A percentile compares a stretch with the other conserved stretches of the same genome.
These are phyloP conservation scores for Acaromyces ingoldii DNA, from an alignment of 1,284 basidiomycete genomes.

Conservation along the genomic window DNA sequence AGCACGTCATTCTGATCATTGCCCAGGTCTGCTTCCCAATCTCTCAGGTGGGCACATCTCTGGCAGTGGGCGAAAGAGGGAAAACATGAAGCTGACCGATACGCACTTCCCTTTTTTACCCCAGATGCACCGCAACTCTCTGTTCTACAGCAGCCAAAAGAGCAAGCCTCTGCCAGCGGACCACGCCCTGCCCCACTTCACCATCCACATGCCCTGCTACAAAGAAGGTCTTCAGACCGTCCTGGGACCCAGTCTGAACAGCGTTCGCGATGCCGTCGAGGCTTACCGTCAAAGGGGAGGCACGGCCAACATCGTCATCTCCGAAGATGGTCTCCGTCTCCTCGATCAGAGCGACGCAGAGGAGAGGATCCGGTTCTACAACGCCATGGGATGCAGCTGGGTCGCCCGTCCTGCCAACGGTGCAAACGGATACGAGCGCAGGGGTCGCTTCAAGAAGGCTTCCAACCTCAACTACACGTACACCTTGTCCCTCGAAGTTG, in stretches of 20 bases:
- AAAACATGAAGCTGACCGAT: constrained; percentile 66
- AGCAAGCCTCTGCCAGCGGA: constrained; percentile 64
- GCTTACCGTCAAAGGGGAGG: constrained; percentile 70
- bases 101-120: too few species aligned
- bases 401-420: constrained; percentile 71
- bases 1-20: constrained; percentile 57
- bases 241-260: constrained; percentile 64
- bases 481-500: constrained; percentile 66
- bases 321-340: constrained; percentile 69
- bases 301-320: constrained; percentile 68
- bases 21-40: constrained; percentile 55
- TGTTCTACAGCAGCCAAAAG: constrained; percentile 53
- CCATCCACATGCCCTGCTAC: constrained; percentile 73
- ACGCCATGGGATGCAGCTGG: constrained; percentile 70
- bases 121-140: constrained; percentile 57
- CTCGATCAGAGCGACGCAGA: constrained; percentile 63
- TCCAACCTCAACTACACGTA: constrained; percentile 83
- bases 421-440: constrained; percentile 68
- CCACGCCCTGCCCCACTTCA: constrained; percentile 63
- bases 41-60: too few species aligned
- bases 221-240: constrained; percentile 57
- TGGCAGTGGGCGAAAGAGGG: too few species aligned
- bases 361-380: constrained; percentile 67
- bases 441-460: constrained; percentile 85
- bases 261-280: constrained; percentile 74